phyloP scores from a whole-genome alignment of 2,329 filamentous ascomycete species.

The Podosphaera xanthii region DNA sequence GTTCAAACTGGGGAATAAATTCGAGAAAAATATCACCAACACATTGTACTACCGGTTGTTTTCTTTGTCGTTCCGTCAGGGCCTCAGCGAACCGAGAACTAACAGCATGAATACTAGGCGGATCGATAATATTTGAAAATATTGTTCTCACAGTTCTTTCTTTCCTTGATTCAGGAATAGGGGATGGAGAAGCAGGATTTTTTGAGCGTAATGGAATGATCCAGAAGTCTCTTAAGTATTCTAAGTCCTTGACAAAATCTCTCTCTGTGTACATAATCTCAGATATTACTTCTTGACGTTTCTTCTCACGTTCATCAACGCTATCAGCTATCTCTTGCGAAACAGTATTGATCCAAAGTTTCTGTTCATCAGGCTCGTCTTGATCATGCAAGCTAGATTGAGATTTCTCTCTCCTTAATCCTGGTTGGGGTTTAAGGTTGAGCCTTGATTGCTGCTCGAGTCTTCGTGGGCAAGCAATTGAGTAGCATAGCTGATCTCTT shows the following conservation, averaged over 20 bases:
- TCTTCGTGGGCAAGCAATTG: constrained; percentile 81
- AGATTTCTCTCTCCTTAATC: constrained; percentile 43
- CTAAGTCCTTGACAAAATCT: constrained; percentile 96
- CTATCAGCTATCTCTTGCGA: constrained; percentile 84
- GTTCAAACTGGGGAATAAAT: constrained; percentile 77
- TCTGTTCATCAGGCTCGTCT: constrained; percentile 81
- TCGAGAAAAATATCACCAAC: constrained; percentile 89
- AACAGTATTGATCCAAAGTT: constrained; percentile 97
- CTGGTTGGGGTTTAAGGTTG: constrained; percentile 81
- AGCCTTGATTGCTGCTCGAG: constrained; percentile 86
- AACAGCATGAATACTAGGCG: constrained; percentile 59
- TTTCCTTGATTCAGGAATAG: constrained; percentile 67
- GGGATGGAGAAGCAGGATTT: constrained; percentile 39
- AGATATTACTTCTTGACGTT: constrained; percentile 92
- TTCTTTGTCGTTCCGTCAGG: constrained; percentile 78
- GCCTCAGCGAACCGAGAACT: constrained; percentile 73
- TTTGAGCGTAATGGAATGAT: constrained; percentile 72
- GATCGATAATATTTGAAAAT: constrained; percentile 84
- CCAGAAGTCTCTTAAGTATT: constrained; percentile 97
- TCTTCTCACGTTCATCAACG: constrained; percentile 79
- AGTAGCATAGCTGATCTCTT: constrained; percentile 86
- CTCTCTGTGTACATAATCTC: constrained; percentile 97
- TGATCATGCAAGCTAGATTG: constrained; percentile 61
- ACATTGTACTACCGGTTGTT: constrained; percentile 67
- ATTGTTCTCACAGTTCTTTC: constrained; percentile 86